Evolutionary conservation across 345 rosid genomes (phyloP), one percentile per base, ranked within the genome.

Genomic region (Geranium rotundifolium): DNA sequence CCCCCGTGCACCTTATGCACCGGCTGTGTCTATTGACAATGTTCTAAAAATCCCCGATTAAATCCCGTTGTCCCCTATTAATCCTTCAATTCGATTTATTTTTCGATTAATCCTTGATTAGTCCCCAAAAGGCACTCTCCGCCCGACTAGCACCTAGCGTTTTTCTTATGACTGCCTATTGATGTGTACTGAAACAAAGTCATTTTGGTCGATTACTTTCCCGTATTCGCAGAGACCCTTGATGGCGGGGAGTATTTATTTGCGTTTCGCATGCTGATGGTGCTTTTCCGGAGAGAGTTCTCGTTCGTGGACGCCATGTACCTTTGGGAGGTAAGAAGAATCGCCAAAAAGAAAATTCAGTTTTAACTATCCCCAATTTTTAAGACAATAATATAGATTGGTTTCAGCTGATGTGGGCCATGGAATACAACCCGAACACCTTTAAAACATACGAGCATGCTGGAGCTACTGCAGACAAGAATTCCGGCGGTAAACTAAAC

Each of bases 241-340:
- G 95, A 84, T 72, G 97, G 93, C 49, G 98, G 97, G 8, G 88
- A 90, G 77, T 92, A 90, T 75, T 67, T 92, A 64, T 92, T 92
- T 80, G 97, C 99, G 17, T 79, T 92, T 70, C 85, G 96, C 68
- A 92, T 90, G 99, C 74, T 90, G 67, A 92, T 92, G 97, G 99
- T 92, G 50, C 95, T 92, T 67, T 90, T 90, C 66, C 83, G 99
- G 68, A 83, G 99, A 79, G 99, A 92, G 61, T 90, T 89, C 73
- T 85, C 97, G 49, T 92, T 92, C 72, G 76, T 76, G 20, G 97
- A 93, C 69, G 68, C 91, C 3, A 73, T 93, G 71, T 88, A 89
- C 73, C 97, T 90, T 69, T 93, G 97, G 97, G 97, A 93, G 97
- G 98, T 89, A 80, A 84, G 77, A 55, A 71, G 39, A 63, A 56